Evolutionary conservation across 2,329 filamentous ascomycete genomes (phyloP).

Genomic region (Microsporum canis): DNA sequence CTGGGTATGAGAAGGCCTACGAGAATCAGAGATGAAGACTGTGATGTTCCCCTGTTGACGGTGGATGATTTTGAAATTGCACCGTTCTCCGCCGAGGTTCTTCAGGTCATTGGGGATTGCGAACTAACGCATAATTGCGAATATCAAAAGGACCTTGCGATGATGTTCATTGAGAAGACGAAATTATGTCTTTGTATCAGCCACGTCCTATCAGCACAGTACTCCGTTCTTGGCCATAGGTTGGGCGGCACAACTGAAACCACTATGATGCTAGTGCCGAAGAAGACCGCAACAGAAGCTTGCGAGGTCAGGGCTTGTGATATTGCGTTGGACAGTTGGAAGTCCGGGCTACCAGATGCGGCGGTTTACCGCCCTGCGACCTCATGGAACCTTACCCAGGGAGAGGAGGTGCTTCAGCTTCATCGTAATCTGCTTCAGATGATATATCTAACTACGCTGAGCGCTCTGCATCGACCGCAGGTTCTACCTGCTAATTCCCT

Average conservation of each 20-base stretch:
- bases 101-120: slow-evolving; percentile 58
- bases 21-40: slow-evolving; percentile 85
- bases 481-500: slow-evolving; percentile 64
- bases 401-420: slow-evolving; percentile 45
- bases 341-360: slow-evolving; percentile 56
- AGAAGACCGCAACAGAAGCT: slow-evolving; percentile 71
- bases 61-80: slow-evolving; percentile 74
- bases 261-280: slow-evolving; percentile 82
- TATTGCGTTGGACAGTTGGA: slow-evolving; percentile 66
- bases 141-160: slow-evolving; percentile 66
- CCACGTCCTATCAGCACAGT: slow-evolving; percentile 79
- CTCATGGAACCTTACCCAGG: slow-evolving; percentile 43
- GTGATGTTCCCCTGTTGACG: slow-evolving; percentile 81
- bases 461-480: slow-evolving; percentile 80
- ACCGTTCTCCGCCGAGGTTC: slow-evolving; percentile 54
- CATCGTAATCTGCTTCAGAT: slow-evolving; percentile 84
- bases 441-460: slow-evolving; percentile 85
- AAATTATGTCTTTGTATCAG: slow-evolving; percentile 83
- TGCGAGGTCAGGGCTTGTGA: slow-evolving; percentile 72
- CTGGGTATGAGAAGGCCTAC: slow-evolving; percentile 89
- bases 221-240: slow-evolving; percentile 78
- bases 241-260: slow-evolving; percentile 59
- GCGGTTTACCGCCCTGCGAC: slow-evolving; percentile 58
- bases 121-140: slow-evolving; percentile 56
- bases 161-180: slow-evolving; percentile 85